Conservation (phyloP, 768 basidiomycete species). For the Sporobolomyces phaffii region DNA sequence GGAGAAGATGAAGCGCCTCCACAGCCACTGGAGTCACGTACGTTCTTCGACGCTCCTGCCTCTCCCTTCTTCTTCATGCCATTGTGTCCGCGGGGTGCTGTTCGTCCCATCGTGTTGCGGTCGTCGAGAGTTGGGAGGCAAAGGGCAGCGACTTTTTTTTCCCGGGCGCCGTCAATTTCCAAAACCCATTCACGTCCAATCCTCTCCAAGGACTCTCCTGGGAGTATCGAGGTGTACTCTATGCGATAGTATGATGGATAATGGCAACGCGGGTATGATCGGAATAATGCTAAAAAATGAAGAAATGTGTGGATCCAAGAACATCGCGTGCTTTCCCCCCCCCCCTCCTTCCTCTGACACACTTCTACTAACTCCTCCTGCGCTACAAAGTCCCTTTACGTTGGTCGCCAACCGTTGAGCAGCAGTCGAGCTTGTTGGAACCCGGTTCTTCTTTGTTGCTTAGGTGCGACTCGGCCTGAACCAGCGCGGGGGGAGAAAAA, state of each 20-base stretch:
- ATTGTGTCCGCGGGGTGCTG: conserved; percentile 22
- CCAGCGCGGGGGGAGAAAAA: not conserved
- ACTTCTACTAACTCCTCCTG: no score
- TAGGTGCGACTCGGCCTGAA: conserved; percentile 71
- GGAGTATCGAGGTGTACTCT: no score
- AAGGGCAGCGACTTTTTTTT: not conserved
- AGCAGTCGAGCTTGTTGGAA: conserved; percentile 50
- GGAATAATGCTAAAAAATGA: conserved; percentile 17
- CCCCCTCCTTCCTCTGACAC: not conserved
- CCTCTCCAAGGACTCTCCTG: no score
- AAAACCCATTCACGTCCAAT: no score
- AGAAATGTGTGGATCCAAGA: not conserved
- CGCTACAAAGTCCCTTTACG: conserved; percentile 5
- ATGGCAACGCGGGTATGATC: not conserved
- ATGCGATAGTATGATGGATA: not conserved
- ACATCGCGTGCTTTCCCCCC: not conserved
- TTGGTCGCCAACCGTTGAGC: conserved; percentile 37
- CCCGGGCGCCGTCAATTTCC: not conserved
- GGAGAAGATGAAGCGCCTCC: not conserved
- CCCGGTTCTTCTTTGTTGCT: conserved; percentile 74
- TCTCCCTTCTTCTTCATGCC: conserved; percentile 61
- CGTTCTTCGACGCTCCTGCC: conserved; percentile 80
- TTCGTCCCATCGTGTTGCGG: conserved; percentile 23
- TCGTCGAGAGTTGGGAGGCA: not conserved
- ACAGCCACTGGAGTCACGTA: not conserved